Base-by-base conservation (phyloP, 116 monocot species). In the Iris pallida region DNA sequence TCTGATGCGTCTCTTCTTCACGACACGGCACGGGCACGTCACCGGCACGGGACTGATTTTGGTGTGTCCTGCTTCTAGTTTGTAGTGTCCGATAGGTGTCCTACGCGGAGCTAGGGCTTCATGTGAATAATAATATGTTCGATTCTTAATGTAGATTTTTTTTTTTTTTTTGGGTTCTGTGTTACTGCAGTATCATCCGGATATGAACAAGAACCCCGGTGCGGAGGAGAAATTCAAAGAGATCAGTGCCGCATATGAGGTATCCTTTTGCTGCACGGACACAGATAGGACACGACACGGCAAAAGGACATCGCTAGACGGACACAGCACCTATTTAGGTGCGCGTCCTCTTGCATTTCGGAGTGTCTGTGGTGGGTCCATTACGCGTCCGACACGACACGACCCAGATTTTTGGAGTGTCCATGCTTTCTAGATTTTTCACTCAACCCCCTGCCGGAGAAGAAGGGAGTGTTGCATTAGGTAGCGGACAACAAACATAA, bases 221-320 rank as follows among this genome's bases (percentile, higher is more conserved):
- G 80, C 93, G 49, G 97, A 97, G 80, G 97, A 97, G 61, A 97
- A 86, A 68, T 97, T 97, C 76, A 97, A 97, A 75, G 87, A 97
- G 72, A 97, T 97, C 17, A 87, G 93, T 74, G 93, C 93, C 78
- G 92, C 97, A 57, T 97, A 97, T 79, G 93, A 97, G 97, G 97
- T 97, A 78, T 20, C 70, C 16, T 64, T 55, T 49, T 59, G 47
- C 49, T 60, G 9, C 53, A 47, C 48, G 51, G 51, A 52, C 30
- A 30, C 30, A 3, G 3, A 30, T 30, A 30, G 30, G 30, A 30
- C 30, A 30, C 30, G 30, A 30, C 30, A 30, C 30, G 30, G 30
- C 30, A 30, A 30, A 30, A 3, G 30, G 30, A 30, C 30, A 30
- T 30, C 30, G 30, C 30, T 0, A 30, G 30, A 30, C 30, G 30